phyloP scores from a whole-genome alignment of 495 filamentous ascomycete species.

The Neurospora discreta region DNA sequence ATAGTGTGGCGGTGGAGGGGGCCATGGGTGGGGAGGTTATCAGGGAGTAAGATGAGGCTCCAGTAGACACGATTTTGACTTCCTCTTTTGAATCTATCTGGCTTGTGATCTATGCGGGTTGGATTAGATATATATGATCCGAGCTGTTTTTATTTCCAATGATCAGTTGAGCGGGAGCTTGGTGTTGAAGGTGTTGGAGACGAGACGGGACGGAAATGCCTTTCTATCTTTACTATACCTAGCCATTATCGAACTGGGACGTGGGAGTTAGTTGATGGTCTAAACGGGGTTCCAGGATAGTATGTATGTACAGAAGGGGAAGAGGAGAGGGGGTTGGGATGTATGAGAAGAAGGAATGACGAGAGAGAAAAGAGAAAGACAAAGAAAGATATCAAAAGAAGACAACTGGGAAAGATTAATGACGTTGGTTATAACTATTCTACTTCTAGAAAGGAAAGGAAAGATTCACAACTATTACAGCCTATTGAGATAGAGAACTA shows the following conservation, averaged over 20 bases:
- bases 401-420: not conserved
- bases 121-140: not conserved
- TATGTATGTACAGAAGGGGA: not conserved
- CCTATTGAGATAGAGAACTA: not conserved
- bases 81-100: not conserved
- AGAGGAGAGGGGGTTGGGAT: not conserved
- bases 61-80: not conserved
- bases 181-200: not conserved
- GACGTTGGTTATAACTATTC: not conserved
- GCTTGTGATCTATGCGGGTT: not conserved
- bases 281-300: not conserved
- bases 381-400: not conserved
- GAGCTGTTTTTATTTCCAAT: not conserved
- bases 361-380: not conserved
- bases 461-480: not conserved
- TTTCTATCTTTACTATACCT: not conserved
- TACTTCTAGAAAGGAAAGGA: not conserved
- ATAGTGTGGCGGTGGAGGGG: constrained; percentile 4
- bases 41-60: constrained; percentile 10
- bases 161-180: not conserved
- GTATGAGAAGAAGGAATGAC: not conserved
- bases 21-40: constrained; percentile 9
- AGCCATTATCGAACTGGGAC: not conserved
- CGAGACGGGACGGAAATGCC: not conserved
- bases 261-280: not conserved